A percentile compares a stretch with the other conserved stretches of the same genome.
phyloP scores from a whole-genome alignment of 306 rosid species.

The Cotoneaster glaucophyllus region DNA sequence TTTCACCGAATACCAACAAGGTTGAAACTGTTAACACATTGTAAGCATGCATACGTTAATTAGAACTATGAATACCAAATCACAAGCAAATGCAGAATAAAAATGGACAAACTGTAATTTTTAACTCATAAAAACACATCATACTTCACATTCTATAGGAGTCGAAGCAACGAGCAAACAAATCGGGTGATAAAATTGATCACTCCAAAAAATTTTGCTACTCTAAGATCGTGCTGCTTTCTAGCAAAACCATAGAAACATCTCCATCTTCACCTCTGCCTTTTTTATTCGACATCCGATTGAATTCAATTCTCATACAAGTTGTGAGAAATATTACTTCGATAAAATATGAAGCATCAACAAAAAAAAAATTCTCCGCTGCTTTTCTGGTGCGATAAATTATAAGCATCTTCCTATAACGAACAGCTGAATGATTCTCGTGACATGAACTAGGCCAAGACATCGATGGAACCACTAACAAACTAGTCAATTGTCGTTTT shows the following conservation, averaged over 20 bases:
- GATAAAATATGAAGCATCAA: slow-evolving; percentile 1
- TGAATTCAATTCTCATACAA: background rate
- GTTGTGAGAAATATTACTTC: background rate
- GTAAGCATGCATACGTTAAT: background rate
- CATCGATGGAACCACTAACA: slow-evolving; percentile 7
- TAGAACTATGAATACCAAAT: too few relatives aligned
- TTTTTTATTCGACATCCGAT: background rate
- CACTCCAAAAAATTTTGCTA: background rate
- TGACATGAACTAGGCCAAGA: slow-evolving; percentile 8
- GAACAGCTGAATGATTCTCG: background rate
- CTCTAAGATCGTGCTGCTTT: background rate
- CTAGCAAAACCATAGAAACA: background rate
- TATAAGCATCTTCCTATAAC: background rate
- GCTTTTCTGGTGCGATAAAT: background rate
- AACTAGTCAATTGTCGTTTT: background rate
- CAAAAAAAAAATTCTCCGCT: slow-evolving; percentile 15
- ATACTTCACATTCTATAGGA: background rate
- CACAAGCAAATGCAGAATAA: background rate
- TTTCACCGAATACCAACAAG: too few relatives aligned
- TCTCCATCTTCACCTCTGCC: background rate
- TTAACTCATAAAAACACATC: background rate
- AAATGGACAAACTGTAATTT: background rate
- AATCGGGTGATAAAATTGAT: background rate
- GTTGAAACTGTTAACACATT: too few relatives aligned
- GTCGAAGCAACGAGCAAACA: background rate